Evolutionary conservation across 345 rosid genomes (phyloP).

Genomic region (Sapria himalayana): DNA sequence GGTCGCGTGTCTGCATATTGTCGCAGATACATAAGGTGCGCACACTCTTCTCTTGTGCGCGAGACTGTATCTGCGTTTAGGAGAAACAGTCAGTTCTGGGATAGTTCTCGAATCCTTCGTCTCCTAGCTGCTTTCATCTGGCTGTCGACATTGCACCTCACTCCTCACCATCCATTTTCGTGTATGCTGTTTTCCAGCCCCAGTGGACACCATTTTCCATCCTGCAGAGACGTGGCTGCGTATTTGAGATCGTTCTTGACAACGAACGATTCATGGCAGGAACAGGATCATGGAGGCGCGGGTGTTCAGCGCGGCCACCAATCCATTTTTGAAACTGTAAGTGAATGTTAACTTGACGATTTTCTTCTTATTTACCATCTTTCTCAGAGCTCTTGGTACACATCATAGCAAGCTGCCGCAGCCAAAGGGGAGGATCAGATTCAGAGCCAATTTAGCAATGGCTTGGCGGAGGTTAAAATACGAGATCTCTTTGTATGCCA

Average conservation of each 20-base stretch:
- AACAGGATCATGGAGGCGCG: constrained; percentile 8
- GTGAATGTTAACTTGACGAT: constrained; percentile 4
- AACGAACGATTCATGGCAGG: constrained; percentile 10
- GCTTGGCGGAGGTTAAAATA: constrained; percentile 36
- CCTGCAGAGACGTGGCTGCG: constrained; percentile 47
- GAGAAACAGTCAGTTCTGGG: too few relatives aligned
- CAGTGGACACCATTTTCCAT: constrained; percentile 41
- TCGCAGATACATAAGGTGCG: constrained; percentile 53
- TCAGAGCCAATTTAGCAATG: constrained; percentile 14
- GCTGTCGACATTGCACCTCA: not conserved
- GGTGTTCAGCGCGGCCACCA: constrained; percentile 10
- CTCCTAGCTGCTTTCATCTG: not conserved
- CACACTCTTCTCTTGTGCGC: too few relatives aligned
- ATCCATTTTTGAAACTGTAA: constrained; percentile 19
- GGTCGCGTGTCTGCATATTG: constrained; percentile 48
- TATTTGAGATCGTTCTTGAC: constrained; percentile 29
- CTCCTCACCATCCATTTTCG: not conserved
- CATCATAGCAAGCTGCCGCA: constrained; percentile 18
- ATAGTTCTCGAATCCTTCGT: not conserved
- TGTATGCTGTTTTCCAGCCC: constrained; percentile 23
- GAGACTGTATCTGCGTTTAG: too few relatives aligned
- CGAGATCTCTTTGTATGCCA: constrained; percentile 43
- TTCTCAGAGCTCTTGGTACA: constrained; percentile 3
- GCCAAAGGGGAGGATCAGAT: constrained; percentile 14
- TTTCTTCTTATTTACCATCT: constrained; percentile 6